phyloP scores from a whole-genome alignment of 768 basidiomycete species.

The Plicaturopsis crispa region DNA sequence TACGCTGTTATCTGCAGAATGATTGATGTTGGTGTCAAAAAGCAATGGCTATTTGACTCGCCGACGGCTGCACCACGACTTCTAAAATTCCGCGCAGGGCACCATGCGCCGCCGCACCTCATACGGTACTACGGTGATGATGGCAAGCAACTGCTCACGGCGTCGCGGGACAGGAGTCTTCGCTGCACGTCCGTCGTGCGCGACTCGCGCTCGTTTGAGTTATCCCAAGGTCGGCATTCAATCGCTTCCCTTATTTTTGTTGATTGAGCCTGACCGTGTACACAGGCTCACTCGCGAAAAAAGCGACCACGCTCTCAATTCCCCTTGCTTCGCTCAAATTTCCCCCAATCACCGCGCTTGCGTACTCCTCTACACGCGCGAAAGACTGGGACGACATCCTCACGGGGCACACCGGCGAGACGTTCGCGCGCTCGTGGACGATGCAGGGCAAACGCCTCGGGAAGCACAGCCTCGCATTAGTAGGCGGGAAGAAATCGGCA shows the following conservation, averaged over 20 bases:
- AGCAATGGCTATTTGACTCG: conserved; percentile 99
- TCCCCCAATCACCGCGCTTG: conserved; percentile 68
- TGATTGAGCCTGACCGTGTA: neutral
- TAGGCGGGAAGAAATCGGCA: conserved; percentile 41
- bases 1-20: neutral
- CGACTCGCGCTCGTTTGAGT: conserved; percentile 89
- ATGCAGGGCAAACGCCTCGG: conserved; percentile 78
- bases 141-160: conserved; percentile 88
- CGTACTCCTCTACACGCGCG: conserved; percentile 70
- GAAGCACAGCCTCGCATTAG: conserved; percentile 60
- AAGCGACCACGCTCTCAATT: conserved; percentile 70
- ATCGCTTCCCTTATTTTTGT: neutral
- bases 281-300: conserved; percentile 78
- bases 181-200: conserved; percentile 89
- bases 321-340: conserved; percentile 80
- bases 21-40: neutral
- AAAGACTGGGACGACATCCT: conserved; percentile 99
- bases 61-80: conserved; percentile 80
- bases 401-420: conserved; percentile 82
- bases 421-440: conserved; percentile 81
- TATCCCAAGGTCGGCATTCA: conserved; percentile 76
- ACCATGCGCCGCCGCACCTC: conserved; percentile 83
- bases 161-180: conserved; percentile 83
- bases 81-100: conserved; percentile 89
- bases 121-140: conserved; percentile 97